A percentile compares a stretch with the other conserved stretches of the same genome.
These are phyloP conservation scores for Dictyostelium firmibasis DNA, from an alignment of 78 protist genomes.

Conservation along the genomic window DNA sequence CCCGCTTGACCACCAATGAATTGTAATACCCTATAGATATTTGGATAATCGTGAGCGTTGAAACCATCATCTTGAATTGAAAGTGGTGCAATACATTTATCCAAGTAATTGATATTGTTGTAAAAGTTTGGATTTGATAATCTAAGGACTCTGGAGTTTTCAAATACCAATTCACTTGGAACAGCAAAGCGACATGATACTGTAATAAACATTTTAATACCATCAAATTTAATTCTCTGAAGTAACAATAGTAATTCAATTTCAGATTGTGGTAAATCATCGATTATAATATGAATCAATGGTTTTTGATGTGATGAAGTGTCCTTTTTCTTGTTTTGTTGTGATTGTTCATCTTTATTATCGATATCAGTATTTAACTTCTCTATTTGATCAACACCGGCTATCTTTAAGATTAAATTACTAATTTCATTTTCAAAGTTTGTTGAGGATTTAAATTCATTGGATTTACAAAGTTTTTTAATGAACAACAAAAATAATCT, in stretches of 20 bases:
- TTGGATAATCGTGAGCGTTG: not conserved
- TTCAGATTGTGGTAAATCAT: not conserved
- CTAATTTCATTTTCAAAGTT: not conserved
- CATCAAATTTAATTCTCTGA: not conserved
- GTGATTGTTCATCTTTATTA: not conserved
- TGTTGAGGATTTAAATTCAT: not conserved
- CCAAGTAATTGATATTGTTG: not conserved
- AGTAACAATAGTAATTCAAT: not conserved
- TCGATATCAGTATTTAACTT: not conserved
- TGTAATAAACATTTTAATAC: not conserved
- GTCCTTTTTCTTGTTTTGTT: not conserved
- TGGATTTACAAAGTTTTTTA: not conserved
- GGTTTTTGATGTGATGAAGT: not conserved
- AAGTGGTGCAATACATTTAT: not conserved
- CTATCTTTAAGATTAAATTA: not conserved
- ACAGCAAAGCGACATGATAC: not conserved
- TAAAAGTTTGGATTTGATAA: not conserved
- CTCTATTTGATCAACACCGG: not conserved
- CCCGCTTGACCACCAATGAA: slow-evolving; percentile 2
- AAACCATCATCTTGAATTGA: not conserved
- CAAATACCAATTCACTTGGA: not conserved
- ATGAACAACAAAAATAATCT: not conserved
- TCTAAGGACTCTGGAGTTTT: not conserved
- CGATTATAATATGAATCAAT: not conserved
- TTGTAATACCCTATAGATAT: not conserved